Conservation (phyloP, 306 rosid genomes). For the Quercus variabilis region DNA sequence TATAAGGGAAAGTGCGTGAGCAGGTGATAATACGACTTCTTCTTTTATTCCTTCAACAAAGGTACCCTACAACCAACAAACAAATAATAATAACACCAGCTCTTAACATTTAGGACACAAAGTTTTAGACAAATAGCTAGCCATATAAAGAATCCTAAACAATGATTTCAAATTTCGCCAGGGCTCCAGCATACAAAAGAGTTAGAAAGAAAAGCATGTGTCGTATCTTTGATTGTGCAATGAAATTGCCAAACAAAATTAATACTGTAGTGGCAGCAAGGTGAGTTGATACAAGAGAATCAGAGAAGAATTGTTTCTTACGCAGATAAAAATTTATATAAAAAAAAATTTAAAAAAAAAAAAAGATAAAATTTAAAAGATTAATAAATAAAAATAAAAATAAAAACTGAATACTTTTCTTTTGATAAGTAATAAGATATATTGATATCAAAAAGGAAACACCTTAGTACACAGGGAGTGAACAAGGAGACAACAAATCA, state of each 20-base stretch:
- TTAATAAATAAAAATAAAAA: too few relatives aligned
- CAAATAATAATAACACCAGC: conserved; percentile 17
- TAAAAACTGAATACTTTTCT: not conserved
- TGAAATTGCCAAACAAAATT: not conserved
- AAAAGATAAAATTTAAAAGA: too few relatives aligned
- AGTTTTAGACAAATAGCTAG: conserved; percentile 8
- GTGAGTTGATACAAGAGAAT: not conserved
- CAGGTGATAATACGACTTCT: conserved; percentile 98
- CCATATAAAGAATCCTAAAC: not conserved
- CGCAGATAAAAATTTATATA: not conserved
- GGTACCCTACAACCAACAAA: conserved; percentile 66
- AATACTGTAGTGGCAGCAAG: not conserved
- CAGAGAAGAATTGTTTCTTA: not conserved
- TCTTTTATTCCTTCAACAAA: conserved; percentile 97
- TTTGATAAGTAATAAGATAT: too few relatives aligned
- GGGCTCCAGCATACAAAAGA: not conserved
- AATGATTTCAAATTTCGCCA: not conserved
- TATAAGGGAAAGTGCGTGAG: conserved; percentile 95
- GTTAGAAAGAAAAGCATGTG: not conserved
- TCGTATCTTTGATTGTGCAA: not conserved
- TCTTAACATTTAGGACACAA: not conserved
- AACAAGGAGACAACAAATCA: too few relatives aligned
- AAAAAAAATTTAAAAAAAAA: not conserved
- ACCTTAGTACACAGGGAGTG: too few relatives aligned
- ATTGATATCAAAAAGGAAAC: too few relatives aligned